Conservation (phyloP, 1,284 basidiomycete species). For the Cystodermella granulosa region DNA sequence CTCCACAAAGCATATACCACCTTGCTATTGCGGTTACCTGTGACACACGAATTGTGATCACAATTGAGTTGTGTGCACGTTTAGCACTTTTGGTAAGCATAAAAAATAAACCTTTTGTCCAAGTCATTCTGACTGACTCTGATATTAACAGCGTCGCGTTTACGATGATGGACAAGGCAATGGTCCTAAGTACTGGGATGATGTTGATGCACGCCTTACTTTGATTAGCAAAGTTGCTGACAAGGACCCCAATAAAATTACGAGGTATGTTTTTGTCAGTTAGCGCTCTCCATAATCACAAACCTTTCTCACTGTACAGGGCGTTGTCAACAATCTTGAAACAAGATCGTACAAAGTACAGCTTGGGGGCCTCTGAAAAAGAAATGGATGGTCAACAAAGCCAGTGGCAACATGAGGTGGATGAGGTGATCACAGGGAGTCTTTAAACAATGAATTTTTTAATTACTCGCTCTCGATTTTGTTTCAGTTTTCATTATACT, state of each 20-base stretch:
- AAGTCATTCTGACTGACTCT: background rate
- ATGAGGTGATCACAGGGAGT: background rate
- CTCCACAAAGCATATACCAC: background rate
- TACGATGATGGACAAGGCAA: background rate
- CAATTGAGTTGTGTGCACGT: background rate
- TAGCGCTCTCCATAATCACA: background rate
- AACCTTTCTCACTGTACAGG: background rate
- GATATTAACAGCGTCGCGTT: background rate
- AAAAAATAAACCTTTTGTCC: background rate
- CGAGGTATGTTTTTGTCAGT: background rate
- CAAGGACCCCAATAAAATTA: background rate
- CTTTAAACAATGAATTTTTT: too few relatives aligned
- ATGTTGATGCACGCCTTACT: background rate
- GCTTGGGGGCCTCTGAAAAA: background rate
- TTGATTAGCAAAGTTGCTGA: background rate
- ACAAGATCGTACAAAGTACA: background rate
- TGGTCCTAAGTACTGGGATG: background rate
- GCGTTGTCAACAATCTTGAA: background rate
- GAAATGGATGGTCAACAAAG: background rate
- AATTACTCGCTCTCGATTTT: too few relatives aligned
- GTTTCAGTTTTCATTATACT: too few relatives aligned
- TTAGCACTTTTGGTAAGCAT: background rate
- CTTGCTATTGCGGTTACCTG: background rate
- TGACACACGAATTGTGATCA: background rate
- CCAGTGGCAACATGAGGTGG: background rate